A percentile compares a stretch with the other conserved stretches of the same genome.
Conservation (phyloP, 192 early-diverging fungal genomes). For the Backusella australiensis region DNA sequence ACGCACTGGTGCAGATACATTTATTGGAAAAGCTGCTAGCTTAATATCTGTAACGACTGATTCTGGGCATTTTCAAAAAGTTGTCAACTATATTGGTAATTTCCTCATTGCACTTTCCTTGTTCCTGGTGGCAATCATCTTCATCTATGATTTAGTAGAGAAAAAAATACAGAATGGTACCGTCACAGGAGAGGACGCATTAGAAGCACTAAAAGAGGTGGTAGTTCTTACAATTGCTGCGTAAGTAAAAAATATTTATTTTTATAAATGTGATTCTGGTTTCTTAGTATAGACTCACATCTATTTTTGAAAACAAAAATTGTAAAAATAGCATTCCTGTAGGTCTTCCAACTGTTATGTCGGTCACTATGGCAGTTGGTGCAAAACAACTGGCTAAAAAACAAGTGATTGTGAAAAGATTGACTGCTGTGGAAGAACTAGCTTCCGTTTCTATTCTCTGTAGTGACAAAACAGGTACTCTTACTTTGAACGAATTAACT, state of each 20-base stretch:
- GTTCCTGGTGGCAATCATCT: slow-evolving; percentile 52
- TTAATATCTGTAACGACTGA: slow-evolving; percentile 66
- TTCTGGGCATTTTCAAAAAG: slow-evolving; percentile 76
- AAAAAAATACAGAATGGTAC: slow-evolving; percentile 24
- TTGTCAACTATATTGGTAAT: slow-evolving; percentile 75
- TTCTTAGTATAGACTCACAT: not conserved
- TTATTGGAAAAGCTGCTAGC: slow-evolving; percentile 71
- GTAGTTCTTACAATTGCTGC: slow-evolving; percentile 74
- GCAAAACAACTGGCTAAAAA: slow-evolving; percentile 68
- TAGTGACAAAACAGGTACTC: slow-evolving; percentile 72
- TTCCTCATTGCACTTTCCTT: slow-evolving; percentile 66
- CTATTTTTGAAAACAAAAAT: not conserved
- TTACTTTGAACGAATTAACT: slow-evolving; percentile 74
- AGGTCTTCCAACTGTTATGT: slow-evolving; percentile 78
- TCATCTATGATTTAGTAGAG: slow-evolving; percentile 40
- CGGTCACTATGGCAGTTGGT: slow-evolving; percentile 86
- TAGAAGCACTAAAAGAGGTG: slow-evolving; percentile 54
- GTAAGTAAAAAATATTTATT: slow-evolving; percentile 19
- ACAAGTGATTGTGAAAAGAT: slow-evolving; percentile 76
- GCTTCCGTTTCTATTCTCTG: slow-evolving; percentile 68
- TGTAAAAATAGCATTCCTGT: slow-evolving; percentile 58
- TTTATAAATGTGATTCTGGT: not conserved
- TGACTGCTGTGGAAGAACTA: slow-evolving; percentile 79
- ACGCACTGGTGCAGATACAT: slow-evolving; percentile 71
- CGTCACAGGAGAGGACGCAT: slow-evolving; percentile 56